Percentiles rank a stretch among this genome's conserved stretches.
Conservation (phyloP, 306 rosid species). For the Astragalus membranaceus region DNA sequence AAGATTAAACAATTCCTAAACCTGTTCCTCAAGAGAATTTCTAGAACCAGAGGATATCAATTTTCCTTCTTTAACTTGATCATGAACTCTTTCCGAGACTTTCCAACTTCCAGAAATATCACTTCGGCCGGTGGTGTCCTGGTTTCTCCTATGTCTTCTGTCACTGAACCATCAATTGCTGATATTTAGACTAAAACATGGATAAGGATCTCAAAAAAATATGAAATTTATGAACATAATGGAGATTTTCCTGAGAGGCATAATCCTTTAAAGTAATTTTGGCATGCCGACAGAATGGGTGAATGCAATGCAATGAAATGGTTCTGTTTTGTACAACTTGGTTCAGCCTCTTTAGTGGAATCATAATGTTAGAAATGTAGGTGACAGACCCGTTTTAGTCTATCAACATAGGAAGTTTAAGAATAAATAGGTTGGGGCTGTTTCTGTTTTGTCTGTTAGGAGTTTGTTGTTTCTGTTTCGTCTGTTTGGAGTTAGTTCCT, state of each 20-base stretch:
- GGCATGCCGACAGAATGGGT: not conserved
- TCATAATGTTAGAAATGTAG: not conserved
- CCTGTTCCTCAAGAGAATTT: constrained; percentile 65
- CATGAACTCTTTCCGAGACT: constrained; percentile 46
- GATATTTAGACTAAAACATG: constrained; percentile 14
- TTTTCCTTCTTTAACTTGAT: constrained; percentile 50
- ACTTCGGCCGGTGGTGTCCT: constrained; percentile 41
- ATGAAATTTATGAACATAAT: constrained; percentile 10
- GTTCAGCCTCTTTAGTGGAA: not conserved
- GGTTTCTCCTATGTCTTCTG: constrained; percentile 56
- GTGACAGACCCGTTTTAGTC: too few relatives aligned
- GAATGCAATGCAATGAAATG: not conserved
- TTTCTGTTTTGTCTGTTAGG: too few relatives aligned
- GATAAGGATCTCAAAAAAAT: constrained; percentile 3
- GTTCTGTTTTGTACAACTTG: not conserved
- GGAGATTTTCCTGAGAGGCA: not conserved
- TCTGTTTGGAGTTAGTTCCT: too few relatives aligned
- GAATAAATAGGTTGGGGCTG: too few relatives aligned
- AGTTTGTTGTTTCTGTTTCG: too few relatives aligned
- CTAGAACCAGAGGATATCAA: constrained; percentile 40
- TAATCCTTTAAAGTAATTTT: not conserved
- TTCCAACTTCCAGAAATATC: constrained; percentile 66
- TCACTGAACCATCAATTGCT: constrained; percentile 31
- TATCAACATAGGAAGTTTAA: too few relatives aligned
- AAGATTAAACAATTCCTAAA: constrained; percentile 18